Percentiles rank a stretch among this genome's conserved stretches.
These are phyloP conservation scores for Aegilops bicornis DNA, from an alignment of 176 grass and related monocot genomes.

Conservation along the genomic window DNA sequence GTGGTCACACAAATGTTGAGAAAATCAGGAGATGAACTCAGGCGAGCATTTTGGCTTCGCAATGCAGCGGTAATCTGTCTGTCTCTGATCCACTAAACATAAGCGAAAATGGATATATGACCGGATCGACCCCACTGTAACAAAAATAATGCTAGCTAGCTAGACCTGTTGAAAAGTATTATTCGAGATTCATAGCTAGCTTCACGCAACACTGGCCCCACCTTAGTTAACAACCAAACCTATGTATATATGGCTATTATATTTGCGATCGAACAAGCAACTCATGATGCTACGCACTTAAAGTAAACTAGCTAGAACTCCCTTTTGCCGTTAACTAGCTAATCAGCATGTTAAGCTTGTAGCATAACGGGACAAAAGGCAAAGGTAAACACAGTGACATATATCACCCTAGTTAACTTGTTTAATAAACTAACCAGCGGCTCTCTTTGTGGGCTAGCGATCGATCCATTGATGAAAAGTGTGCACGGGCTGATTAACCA, in stretches of 20 bases:
- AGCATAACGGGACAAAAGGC: slow-evolving; percentile 36
- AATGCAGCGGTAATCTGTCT: background rate
- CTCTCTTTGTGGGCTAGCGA: background rate
- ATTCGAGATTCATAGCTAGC: background rate
- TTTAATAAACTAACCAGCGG: background rate
- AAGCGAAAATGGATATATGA: background rate
- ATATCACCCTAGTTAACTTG: slow-evolving; percentile 25
- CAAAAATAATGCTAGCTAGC: background rate
- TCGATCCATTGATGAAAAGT: background rate
- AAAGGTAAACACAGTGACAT: slow-evolving; percentile 23
- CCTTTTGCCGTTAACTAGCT: slow-evolving; percentile 46
- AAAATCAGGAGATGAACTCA: background rate
- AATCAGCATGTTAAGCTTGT: background rate
- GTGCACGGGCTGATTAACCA: slow-evolving; percentile 16
- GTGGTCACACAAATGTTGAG: background rate
- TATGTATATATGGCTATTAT: slow-evolving; percentile 13
- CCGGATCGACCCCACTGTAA: background rate
- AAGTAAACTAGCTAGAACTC: slow-evolving; percentile 14
- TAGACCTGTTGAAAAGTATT: background rate
- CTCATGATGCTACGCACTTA: slow-evolving; percentile 24
- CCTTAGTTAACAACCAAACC: slow-evolving; percentile 33
- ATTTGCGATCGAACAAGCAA: slow-evolving; percentile 1
- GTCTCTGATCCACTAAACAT: background rate
- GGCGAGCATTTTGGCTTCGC: background rate
- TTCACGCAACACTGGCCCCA: background rate